phyloP scores from a whole-genome alignment of 441 rosid genomes.

The Rhodomyrtus psidioides region DNA sequence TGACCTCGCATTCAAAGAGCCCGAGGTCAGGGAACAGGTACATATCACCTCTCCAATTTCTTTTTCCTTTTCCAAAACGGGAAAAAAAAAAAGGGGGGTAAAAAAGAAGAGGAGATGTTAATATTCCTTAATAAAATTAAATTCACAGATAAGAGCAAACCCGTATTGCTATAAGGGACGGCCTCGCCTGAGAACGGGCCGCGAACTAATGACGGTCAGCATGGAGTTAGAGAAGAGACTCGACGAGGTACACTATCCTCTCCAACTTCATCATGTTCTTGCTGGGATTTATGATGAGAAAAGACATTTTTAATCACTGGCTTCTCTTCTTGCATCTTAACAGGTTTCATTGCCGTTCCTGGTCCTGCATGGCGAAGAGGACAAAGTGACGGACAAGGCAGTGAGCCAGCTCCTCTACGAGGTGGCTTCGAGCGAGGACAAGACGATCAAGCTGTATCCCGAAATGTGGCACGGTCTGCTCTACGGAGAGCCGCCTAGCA shows the following conservation, averaged over 20 bases:
- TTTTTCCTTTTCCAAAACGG: neutral
- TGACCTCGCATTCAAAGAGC: constrained; percentile 62
- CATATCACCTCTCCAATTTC: neutral
- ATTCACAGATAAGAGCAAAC: constrained; percentile 49
- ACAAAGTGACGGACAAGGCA: constrained; percentile 60
- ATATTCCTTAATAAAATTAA: neutral
- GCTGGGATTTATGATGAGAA: neutral
- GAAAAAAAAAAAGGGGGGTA: neutral
- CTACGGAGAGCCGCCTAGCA: constrained; percentile 60
- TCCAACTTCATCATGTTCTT: neutral
- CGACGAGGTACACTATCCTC: constrained; percentile 26
- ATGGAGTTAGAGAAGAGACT: constrained; percentile 54
- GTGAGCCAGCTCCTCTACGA: constrained; percentile 44
- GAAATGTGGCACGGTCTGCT: constrained; percentile 95
- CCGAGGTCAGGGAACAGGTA: constrained; percentile 60
- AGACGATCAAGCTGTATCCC: constrained; percentile 64
- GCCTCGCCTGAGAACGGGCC: constrained; percentile 61
- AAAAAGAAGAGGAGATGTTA: neutral
- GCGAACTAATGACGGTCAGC: constrained; percentile 45
- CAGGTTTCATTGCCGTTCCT: constrained; percentile 75
- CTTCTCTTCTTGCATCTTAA: neutral
- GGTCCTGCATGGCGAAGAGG: constrained; percentile 74
- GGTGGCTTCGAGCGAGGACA: constrained; percentile 60
- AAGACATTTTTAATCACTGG: neutral
- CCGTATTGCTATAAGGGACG: constrained; percentile 75